Evolutionary conservation across 495 filamentous ascomycete species (phyloP), one percentile per base, ranked within the genome.

Genomic region (Penicillium manginii): DNA sequence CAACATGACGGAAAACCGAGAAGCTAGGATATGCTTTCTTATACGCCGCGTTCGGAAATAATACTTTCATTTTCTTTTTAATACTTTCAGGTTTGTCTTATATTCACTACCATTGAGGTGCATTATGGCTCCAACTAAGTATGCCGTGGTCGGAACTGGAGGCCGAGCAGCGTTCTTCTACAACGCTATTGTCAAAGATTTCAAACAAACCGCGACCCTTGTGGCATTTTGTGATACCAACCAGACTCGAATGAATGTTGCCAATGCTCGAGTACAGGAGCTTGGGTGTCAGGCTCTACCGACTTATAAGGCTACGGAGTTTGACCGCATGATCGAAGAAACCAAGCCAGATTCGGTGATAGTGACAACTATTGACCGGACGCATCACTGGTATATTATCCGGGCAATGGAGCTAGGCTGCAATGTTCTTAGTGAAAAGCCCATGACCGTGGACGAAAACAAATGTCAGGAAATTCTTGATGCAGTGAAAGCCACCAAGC

Each of bases 301-400:
- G 8, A 81, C 79, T 3, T 86, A 78, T 60, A 66, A 70, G 15
- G 82, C 82, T 2, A 52, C 65, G 26, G 73, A 81, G 61, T 86
- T 84, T 59, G 82, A 83, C 55, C 60, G 61, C 15, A 84, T 86
- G 82, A 72, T 86, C 62, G 50, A 60, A 26, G 77, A 80, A 17
- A 81, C 81, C 3, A 68, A 73, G 52, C 82, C 83, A 0, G 81
- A 85, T 72, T 78, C 81, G 54, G 72, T 84, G 19, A 83, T 85
- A 59, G 76, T 84, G 18, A 84, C 83, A 0, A 84, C 83, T 4
- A 84, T 84, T 62, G 83, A 86, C 70, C 78, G 81, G 49, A 81
- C 80, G 7, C 83, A 86, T 68, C 69, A 85, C 60, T 68, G 65
- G 19, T 85, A 86, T 69, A 84, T 84, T 57, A 66, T 80, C 23